phyloP scores from a whole-genome alignment of 140 eudicot genomes.

The Stevia rebaudiana region DNA sequence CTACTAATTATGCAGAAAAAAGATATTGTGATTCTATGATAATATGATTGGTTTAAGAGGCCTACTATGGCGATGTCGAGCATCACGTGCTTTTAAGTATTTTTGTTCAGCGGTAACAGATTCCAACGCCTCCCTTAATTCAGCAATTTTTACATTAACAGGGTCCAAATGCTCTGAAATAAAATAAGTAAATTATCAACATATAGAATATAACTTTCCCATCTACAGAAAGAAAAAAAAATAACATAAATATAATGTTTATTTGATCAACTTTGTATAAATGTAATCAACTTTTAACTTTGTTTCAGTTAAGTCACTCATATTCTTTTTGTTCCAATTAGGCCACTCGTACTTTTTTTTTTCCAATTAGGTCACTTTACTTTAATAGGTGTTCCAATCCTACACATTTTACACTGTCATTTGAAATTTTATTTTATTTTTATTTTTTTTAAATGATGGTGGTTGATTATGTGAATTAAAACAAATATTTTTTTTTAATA shows the following conservation, averaged over 20 bases:
- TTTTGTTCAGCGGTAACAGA: slow-evolving; percentile 92
- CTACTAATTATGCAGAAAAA: neutral
- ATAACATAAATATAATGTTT: neutral
- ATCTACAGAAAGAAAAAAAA: neutral
- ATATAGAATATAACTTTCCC: neutral
- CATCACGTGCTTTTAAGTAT: slow-evolving; percentile 92
- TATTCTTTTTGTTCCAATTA: too few relatives aligned
- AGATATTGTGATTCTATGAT: neutral
- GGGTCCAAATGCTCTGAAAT: slow-evolving; percentile 96
- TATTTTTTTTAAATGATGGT: too few relatives aligned
- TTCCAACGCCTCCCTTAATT: slow-evolving; percentile 90
- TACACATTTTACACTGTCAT: too few relatives aligned
- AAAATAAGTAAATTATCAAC: neutral
- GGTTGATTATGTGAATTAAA: too few relatives aligned
- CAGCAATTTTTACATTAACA: slow-evolving; percentile 91
- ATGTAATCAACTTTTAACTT: too few relatives aligned
- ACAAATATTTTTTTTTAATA: too few relatives aligned
- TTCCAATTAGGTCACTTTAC: too few relatives aligned
- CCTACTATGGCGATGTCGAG: slow-evolving; percentile 96
- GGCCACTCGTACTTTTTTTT: too few relatives aligned
- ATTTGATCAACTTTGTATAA: neutral
- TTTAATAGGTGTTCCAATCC: too few relatives aligned
- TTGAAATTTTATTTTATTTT: too few relatives aligned
- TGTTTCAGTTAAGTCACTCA: too few relatives aligned
- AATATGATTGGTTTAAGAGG: neutral